A percentile compares a stretch with the other conserved stretches of the same genome.
Evolutionary conservation across 768 basidiomycete genomes (phyloP).

Genomic region (Russula sp.): DNA sequence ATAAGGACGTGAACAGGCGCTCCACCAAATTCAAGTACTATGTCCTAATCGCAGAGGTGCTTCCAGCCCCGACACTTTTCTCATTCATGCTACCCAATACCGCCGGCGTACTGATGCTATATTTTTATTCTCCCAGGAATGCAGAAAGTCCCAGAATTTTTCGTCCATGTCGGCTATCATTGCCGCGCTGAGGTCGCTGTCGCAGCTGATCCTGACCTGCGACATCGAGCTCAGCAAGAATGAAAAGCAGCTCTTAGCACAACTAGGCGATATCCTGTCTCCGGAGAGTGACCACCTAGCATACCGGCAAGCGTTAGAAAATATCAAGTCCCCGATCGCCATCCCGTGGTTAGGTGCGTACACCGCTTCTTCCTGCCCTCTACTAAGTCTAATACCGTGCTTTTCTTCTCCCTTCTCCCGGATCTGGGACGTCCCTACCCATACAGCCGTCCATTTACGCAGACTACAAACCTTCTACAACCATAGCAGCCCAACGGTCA

Average conservation of each 20-base stretch:
- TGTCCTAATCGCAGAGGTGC: conserved; percentile 43
- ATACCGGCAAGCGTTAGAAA: conserved; percentile 40
- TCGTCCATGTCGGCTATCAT: conserved; percentile 45
- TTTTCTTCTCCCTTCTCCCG: background rate
- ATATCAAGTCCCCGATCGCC: conserved; percentile 31
- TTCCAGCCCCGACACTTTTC: conserved; percentile 13
- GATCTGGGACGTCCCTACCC: background rate
- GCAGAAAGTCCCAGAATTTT: conserved; percentile 45
- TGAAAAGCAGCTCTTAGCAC: conserved; percentile 36
- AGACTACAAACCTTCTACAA: conserved; percentile 11
- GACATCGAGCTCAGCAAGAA: conserved; percentile 16
- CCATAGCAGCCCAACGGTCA: background rate
- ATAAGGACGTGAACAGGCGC: conserved; percentile 40
- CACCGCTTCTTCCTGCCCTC: conserved; percentile 1
- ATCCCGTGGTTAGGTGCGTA: conserved; percentile 44
- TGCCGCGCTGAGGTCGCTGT: conserved; percentile 45
- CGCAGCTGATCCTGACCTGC: conserved; percentile 35
- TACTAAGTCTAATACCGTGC: background rate
- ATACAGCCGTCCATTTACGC: conserved; percentile 39
- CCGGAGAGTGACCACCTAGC: conserved; percentile 39
- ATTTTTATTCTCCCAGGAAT: conserved; percentile 39
- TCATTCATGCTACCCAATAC: background rate
- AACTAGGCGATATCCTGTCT: conserved; percentile 34
- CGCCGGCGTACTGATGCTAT: background rate
- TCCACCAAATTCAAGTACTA: conserved; percentile 46